Evolutionary conservation across 2,329 filamentous ascomycete genomes (phyloP).

Genomic region (Cryoendolithus antarcticus): DNA sequence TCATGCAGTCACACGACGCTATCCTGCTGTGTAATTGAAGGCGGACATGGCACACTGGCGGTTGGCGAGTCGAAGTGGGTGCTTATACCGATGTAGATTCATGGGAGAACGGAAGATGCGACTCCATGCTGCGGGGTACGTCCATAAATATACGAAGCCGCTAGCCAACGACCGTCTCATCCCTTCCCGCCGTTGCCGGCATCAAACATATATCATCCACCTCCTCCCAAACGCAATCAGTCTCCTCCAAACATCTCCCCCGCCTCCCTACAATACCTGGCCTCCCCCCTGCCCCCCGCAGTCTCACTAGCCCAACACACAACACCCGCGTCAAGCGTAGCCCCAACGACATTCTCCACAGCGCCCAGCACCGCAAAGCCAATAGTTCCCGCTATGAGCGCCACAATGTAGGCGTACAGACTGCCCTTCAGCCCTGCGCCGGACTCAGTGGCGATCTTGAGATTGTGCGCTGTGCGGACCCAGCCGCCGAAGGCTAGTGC

Average conservation of each 20-base stretch:
- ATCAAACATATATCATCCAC: no score
- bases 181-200: no score
- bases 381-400: slow-evolving; percentile 82
- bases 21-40: no score
- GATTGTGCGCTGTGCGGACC: slow-evolving; percentile 78
- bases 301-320: slow-evolving; percentile 92
- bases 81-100: no score
- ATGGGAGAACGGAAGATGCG: no score
- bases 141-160: no score
- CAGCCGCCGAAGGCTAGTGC: slow-evolving; percentile 90
- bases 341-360: slow-evolving; percentile 27
- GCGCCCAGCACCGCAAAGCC: slow-evolving; percentile 74
- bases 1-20: no score
- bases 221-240: no score
- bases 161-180: no score
- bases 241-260: slow-evolving; percentile 71
- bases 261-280: slow-evolving; percentile 81
- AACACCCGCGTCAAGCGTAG: slow-evolving; percentile 44
- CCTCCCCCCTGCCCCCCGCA: slow-evolving; percentile 46
- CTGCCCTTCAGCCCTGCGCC: slow-evolving; percentile 50
- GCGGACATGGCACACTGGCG: no score
- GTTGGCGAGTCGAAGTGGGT: no score
- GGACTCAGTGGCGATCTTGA: slow-evolving; percentile 42
- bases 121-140: no score
- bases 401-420: slow-evolving; percentile 88